phyloP scores from a whole-genome alignment of 2,329 filamentous ascomycete species.

The Sporothrix mexicana region DNA sequence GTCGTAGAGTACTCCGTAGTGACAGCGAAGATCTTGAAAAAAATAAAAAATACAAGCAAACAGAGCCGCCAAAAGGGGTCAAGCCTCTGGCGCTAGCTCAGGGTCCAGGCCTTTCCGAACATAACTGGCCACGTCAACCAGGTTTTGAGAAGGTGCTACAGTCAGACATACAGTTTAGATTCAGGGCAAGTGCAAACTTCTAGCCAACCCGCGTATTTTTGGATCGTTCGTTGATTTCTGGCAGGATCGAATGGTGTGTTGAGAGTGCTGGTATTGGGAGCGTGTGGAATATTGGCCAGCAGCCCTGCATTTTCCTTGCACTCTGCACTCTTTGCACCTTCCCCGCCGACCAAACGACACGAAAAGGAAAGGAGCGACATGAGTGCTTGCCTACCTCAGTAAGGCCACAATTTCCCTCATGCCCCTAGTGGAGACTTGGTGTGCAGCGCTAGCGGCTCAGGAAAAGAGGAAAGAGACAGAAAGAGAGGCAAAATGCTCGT shows the following conservation, averaged over 20 bases:
- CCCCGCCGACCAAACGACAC: constrained; percentile 5
- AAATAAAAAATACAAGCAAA: not conserved
- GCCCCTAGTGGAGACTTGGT: not conserved
- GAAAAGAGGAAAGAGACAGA: not conserved
- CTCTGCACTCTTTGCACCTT: not conserved
- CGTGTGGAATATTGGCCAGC: constrained; percentile 1
- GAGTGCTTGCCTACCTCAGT: constrained; percentile 19
- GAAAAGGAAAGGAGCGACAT: constrained; percentile 18
- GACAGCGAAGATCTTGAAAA: not conserved
- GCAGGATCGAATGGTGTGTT: not conserved
- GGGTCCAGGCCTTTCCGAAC: constrained; percentile 22
- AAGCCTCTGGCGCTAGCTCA: not conserved
- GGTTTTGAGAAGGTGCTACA: not conserved
- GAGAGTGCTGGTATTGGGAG: not conserved
- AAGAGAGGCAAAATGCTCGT: not conserved
- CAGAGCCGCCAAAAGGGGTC: constrained; percentile 5
- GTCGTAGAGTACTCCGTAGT: too few relatives aligned
- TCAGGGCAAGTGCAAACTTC: not conserved
- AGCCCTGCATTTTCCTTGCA: not conserved
- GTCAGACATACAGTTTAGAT: too few relatives aligned
- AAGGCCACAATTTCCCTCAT: constrained; percentile 16
- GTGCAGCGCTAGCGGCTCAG: constrained; percentile 10
- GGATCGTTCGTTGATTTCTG: not conserved
- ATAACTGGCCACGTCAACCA: not conserved
- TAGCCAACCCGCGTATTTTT: not conserved